Evolutionary conservation across 225 moss, liverwort and hornwort species (phyloP).

Genomic region (Thuidium tamariscinum): DNA sequence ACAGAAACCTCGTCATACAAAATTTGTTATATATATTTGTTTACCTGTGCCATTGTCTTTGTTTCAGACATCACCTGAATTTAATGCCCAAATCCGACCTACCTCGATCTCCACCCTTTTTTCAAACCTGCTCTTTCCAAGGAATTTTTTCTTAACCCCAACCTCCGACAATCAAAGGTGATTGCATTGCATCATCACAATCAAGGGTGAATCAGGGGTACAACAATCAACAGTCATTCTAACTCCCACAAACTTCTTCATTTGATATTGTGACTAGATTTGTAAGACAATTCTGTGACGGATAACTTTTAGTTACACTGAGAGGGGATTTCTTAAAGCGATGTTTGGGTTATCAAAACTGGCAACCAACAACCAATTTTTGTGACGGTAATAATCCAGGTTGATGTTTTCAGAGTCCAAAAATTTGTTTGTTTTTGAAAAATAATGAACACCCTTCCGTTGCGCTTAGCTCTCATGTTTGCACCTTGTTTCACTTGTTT

Average conservation of each 20-base stretch:
- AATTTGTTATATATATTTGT: background rate
- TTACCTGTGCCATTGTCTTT: background rate
- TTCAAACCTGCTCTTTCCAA: background rate
- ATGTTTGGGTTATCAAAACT: background rate
- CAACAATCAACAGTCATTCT: background rate
- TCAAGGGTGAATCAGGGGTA: background rate
- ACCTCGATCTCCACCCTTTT: background rate
- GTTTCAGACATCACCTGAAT: background rate
- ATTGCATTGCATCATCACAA: no score
- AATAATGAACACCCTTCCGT: background rate
- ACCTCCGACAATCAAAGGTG: no score
- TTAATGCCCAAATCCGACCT: background rate
- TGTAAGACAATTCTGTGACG: background rate
- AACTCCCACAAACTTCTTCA: background rate
- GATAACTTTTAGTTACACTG: background rate
- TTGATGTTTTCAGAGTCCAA: background rate
- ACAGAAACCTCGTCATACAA: background rate
- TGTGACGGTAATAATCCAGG: background rate
- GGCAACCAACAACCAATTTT: background rate
- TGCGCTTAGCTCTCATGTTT: fast-evolving
- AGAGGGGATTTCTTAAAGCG: background rate
- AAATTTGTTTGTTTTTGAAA: background rate
- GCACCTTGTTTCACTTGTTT: no score
- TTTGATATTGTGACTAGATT: background rate
- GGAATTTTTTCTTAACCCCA: no score